Conservation (phyloP, 208 protist genomes). For the Acanthamoeba culbertsoni region DNA sequence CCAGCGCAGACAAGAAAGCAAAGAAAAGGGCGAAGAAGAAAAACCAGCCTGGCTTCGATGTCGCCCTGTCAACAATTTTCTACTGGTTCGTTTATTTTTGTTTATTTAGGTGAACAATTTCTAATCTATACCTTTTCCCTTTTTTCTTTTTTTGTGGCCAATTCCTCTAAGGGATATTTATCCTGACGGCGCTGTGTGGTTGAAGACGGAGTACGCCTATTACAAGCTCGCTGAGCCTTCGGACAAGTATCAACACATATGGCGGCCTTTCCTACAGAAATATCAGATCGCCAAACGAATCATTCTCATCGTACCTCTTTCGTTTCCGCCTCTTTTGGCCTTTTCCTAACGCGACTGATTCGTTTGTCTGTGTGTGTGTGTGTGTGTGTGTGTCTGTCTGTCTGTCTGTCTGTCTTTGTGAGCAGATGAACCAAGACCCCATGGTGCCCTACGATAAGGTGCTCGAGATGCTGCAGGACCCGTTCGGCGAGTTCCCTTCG, state of each 20-base stretch:
- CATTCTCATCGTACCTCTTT: not conserved
- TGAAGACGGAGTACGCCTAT: not conserved
- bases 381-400: not conserved
- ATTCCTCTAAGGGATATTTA: not conserved
- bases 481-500: conserved; percentile 8
- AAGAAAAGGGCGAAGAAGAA: conserved; percentile 9
- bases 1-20: not conserved
- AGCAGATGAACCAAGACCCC: conserved; percentile 25
- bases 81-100: not conserved
- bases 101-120: not conserved
- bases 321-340: not conserved
- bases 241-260: not conserved
- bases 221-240: conserved; percentile 42
- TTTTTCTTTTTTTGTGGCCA: too few relatives aligned
- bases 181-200: not conserved
- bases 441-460: not conserved
- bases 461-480: not conserved
- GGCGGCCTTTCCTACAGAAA: not conserved
- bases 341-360: not conserved
- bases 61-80: not conserved
- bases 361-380: not conserved
- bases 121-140: too few relatives aligned
- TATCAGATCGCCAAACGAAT: conserved; percentile 7
- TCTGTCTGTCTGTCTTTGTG: not conserved
- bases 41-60: not conserved